Evolutionary conservation across 768 basidiomycete genomes (phyloP), one percentile per base, ranked within the genome.

Genomic region (Russula ochroleuca): DNA sequence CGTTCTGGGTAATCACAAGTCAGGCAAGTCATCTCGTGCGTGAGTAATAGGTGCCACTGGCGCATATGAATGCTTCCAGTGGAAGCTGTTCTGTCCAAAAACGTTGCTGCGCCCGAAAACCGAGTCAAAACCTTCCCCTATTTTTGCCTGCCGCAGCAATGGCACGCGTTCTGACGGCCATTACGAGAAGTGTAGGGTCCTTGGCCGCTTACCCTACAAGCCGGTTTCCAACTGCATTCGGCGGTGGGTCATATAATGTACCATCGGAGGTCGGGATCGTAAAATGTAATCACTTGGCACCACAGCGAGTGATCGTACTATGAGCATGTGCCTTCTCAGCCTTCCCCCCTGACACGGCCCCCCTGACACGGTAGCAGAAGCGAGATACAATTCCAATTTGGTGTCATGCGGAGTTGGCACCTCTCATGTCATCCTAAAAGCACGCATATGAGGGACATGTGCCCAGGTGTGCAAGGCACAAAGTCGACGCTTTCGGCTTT

Each of bases 341-440:
- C 45, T 21, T 47, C 43, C 64, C n/a, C 59, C 64, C 63, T 64
- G 63, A 64, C 47, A 60, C 63, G 50, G 49, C n/a, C n/a, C n/a
- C 59, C 64, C 63, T 64, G 63, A 64, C 47, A 60, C 63, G 50
- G 49, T 17, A 52, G 41, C 37, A 59, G 52, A 64, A 53, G 52
- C 58, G 63, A 53, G 53, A 37, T 55, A 35, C 57, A 51, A 57
- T 45, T 61, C 52, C 54, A 65, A 61, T 64, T 60, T 53, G 35
- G 25, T 55, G 28, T 55, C 58, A 48, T 53, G 58, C 52, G 57
- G 51, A 59, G 33, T 58, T 47, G 57, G 55, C 52, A 38, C 33
- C 38, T 64, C 45, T 51, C 58, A 28, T 64, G 63, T 50, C 58
- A 55, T 58, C 31, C 40, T 45, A 47, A 50, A 31, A 33, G 3